Conservation (phyloP, 2,329 filamentous ascomycete genomes). For the Zymoseptoria brevis region DNA sequence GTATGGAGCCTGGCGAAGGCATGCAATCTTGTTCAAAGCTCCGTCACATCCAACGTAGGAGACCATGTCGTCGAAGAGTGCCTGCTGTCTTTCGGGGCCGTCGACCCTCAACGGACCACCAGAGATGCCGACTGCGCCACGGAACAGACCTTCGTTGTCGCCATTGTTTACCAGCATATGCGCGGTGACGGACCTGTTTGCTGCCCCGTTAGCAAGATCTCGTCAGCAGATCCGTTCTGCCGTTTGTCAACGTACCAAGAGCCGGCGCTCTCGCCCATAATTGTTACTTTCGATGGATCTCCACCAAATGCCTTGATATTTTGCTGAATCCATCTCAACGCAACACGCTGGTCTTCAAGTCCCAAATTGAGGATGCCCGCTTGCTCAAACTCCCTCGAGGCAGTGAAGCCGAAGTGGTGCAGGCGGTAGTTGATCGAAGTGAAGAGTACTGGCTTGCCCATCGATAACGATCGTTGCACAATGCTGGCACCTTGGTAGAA, state of each 20-base stretch:
- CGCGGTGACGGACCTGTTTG: constrained; percentile 38
- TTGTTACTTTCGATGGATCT: constrained; percentile 17
- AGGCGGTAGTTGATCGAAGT: constrained; percentile 47
- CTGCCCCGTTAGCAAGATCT: no score
- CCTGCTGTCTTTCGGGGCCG: constrained; percentile 5
- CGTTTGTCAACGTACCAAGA: constrained; percentile 27
- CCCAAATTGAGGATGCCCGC: constrained; percentile 43
- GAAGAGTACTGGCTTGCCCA: constrained; percentile 13
- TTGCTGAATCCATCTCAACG: constrained; percentile 37
- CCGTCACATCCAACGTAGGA: constrained; percentile 27
- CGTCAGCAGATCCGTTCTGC: no score
- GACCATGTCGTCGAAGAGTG: constrained; percentile 52
- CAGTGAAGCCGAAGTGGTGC: constrained; percentile 60
- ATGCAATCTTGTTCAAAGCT: constrained; percentile 50
- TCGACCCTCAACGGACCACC: constrained; percentile 7
- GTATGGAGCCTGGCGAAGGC: constrained; percentile 45
- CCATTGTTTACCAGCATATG: constrained; percentile 48
- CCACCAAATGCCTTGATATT: constrained; percentile 36
- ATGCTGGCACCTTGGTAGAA: constrained; percentile 22
- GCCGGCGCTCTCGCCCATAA: constrained; percentile 18
- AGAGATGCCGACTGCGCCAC: constrained; percentile 4
- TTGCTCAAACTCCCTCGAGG: constrained; percentile 44
- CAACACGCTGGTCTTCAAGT: constrained; percentile 34
- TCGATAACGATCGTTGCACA: constrained; percentile 8
- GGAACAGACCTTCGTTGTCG: constrained; percentile 16